Base-by-base conservation (phyloP, 805 yeast species). In the Pichia ethanolica region DNA sequence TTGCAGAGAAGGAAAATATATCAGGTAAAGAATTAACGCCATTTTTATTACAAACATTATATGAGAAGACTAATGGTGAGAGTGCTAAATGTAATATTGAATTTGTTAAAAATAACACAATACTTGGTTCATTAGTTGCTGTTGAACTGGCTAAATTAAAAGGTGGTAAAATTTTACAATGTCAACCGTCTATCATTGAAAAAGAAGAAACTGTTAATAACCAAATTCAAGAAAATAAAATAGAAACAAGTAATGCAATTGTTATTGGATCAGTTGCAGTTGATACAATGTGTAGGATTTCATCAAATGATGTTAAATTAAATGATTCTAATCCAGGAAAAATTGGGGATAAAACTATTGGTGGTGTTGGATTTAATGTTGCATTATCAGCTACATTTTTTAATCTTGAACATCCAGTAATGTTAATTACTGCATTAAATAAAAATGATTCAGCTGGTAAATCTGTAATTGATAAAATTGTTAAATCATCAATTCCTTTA, bases 331-430 rank as follows among this genome's bases (percentile, higher is more conserved):
- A 85, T 55, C 93, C 93, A 0, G 89, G 93, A 0, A 60, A 58
- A 0, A 45, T 52, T 1, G 72, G 78, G 6, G 57, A 64, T 1
- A 72, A 81, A 3, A 71, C 83, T 0, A 62, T 87, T 8, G 97
- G 96, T 1, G 97, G 96, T 1, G 96, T 89, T 2, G 97, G 89
- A 0, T 82, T 77, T 62, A 89, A 89, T 58, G 81, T 89, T 13
- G 81, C 87, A 0, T 59, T 77, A n/a, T 91, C 93, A 0, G 52
- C 55, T 3, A 44, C 51, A 2, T 61, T 53, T 45, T 56, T 54
- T 3, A 58, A 53, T n/a, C 35, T 61, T 0, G 56, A 69, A 1
- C 67, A 75, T 26, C 71, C 60, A 1, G 51, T 59, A 0, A 39
- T 62, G 14, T 54, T 87, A 34, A 64, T 88, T 0, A 78, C 89